Percentiles rank a stretch among this genome's conserved stretches.
Conservation (phyloP, 2,329 filamentous ascomycete genomes). For the Xylariaceae sp. region DNA sequence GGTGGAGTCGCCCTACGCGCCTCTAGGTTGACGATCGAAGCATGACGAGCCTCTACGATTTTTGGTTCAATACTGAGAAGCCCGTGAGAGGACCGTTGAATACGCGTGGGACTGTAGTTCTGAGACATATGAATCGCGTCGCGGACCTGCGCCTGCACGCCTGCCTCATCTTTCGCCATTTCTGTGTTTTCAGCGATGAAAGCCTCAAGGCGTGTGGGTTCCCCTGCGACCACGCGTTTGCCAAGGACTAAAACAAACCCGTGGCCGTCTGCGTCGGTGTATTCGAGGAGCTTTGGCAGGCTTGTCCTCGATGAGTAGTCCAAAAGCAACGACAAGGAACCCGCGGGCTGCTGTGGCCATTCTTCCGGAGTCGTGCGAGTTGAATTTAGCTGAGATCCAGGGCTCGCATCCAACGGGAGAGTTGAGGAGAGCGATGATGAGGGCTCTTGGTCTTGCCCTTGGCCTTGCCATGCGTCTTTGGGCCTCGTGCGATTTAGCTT, state of each 20-base stretch:
- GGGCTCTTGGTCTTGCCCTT: not conserved
- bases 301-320: not conserved
- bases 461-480: not conserved
- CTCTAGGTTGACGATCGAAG: conserved; percentile 4
- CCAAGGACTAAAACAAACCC: not conserved
- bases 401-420: too few relatives aligned
- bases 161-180: not conserved
- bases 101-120: not conserved
- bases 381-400: too few relatives aligned
- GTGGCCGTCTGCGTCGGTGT: not conserved
- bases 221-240: not conserved
- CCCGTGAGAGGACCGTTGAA: not conserved
- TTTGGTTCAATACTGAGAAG: not conserved
- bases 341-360: not conserved
- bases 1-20: not conserved
- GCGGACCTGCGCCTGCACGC: not conserved
- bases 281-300: not conserved
- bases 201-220: not conserved
- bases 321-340: not conserved
- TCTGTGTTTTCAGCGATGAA: not conserved
- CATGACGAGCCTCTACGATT: conserved; percentile 2
- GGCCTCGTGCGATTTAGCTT: not conserved
- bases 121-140: not conserved
- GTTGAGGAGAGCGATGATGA: not conserved
- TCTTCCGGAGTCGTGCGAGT: too few relatives aligned